Evolutionary conservation across 31 red algal genomes (phyloP).

Genomic region (Pterothamnion heteromorphum): DNA sequence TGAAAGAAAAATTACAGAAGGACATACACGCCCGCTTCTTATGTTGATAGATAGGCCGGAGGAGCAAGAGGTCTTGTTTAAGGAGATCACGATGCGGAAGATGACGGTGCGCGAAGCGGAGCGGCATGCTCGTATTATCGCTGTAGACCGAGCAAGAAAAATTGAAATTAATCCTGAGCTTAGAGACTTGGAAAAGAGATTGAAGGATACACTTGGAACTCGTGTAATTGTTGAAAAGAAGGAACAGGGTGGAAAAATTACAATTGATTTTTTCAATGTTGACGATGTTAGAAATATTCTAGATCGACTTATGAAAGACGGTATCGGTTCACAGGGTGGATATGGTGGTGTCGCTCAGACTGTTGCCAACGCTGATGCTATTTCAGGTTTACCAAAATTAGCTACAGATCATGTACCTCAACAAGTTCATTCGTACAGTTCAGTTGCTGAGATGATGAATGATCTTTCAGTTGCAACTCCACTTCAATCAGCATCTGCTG

Average conservation of each 20-base stretch:
- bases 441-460: too few species aligned
- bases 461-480: too few species aligned
- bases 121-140: not conserved
- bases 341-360: too few species aligned
- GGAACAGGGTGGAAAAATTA: not conserved
- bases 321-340: too few species aligned
- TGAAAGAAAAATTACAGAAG: not conserved
- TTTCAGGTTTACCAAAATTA: too few species aligned
- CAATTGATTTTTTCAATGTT: not conserved
- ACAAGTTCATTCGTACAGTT: too few species aligned
- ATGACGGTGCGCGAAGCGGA: not conserved
- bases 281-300: not conserved
- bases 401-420: too few species aligned
- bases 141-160: not conserved
- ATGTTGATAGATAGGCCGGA: not conserved
- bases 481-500: too few species aligned
- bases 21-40: not conserved
- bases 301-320: too few species aligned
- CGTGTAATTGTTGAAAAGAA: not conserved
- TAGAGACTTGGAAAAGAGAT: not conserved
- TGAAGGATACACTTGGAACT: not conserved
- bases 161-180: not conserved
- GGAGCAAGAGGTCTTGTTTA: not conserved
- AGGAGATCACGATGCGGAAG: not conserved
- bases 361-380: too few species aligned